These are phyloP conservation scores for Phytophthora sojae DNA, from an alignment of 352 stramenopile species.

Conservation along the genomic window DNA sequence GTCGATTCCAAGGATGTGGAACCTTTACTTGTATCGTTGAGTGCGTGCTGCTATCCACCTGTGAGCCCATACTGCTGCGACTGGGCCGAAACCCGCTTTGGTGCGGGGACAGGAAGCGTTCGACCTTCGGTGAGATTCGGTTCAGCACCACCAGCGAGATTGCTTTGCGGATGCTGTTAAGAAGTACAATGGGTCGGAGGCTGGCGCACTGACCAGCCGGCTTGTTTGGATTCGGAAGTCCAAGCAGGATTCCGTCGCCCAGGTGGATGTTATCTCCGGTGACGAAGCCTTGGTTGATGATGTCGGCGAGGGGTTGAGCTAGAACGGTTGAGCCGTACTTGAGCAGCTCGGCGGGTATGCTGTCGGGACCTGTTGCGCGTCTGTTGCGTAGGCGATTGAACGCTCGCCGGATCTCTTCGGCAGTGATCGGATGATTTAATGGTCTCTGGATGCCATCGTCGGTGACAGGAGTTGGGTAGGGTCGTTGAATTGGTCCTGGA, in stretches of 20 bases:
- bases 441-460: conserved; percentile 1
- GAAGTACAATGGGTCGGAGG: conserved; percentile 7
- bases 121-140: conserved; percentile 4
- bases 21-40: conserved; percentile 6
- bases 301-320: background rate
- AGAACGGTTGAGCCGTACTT: conserved; percentile 3
- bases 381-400: conserved; percentile 8
- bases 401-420: background rate
- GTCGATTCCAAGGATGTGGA: conserved; percentile 16
- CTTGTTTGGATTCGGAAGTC: conserved; percentile 15
- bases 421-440: background rate
- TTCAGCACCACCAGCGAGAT: conserved; percentile 6
- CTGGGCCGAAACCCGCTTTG: conserved; percentile 6
- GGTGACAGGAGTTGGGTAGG: background rate
- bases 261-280: conserved; percentile 9
- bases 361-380: background rate
- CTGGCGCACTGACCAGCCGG: conserved; percentile 4
- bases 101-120: conserved; percentile 10
- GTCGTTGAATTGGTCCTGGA: conserved; percentile 1
- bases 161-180: conserved; percentile 12
- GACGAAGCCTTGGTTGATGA: conserved; percentile 7
- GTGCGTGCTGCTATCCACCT: conserved; percentile 7
- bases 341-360: conserved; percentile 12
- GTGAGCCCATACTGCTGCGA: conserved; percentile 15
- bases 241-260: background rate